These are phyloP conservation scores for Yamadazyma laniorum DNA, from an alignment of 805 yeast genomes.

Conservation along the genomic window DNA sequence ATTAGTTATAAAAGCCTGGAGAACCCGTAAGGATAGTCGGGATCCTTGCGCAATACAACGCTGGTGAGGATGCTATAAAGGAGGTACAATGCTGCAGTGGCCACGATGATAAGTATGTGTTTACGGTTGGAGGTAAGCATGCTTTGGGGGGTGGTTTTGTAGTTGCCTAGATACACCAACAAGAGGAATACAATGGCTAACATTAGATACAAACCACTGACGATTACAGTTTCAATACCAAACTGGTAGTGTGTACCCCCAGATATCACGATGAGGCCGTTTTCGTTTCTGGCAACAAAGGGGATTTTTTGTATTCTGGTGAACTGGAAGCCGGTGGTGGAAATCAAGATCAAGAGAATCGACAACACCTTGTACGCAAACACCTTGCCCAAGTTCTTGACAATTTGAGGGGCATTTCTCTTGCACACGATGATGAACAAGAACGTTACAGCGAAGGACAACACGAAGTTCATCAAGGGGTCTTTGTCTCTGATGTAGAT, in stretches of 20 bases:
- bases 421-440: slow-evolving; percentile 45
- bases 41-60: slow-evolving; percentile 46
- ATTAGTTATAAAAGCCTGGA: slow-evolving; percentile 19
- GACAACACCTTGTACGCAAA: slow-evolving; percentile 25
- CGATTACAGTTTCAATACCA: slow-evolving; percentile 62
- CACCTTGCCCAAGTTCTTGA: slow-evolving; percentile 15
- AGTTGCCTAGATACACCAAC: slow-evolving; percentile 39
- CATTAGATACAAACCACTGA: slow-evolving; percentile 48
- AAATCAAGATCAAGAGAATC: slow-evolving; percentile 41
- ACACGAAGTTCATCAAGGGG: slow-evolving; percentile 40
- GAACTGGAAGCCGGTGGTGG: slow-evolving; percentile 64
- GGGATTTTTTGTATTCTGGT: slow-evolving; percentile 61
- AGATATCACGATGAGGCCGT: slow-evolving; percentile 55
- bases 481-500: slow-evolving; percentile 43
- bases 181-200: slow-evolving; percentile 42
- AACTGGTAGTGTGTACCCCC: slow-evolving; percentile 70
- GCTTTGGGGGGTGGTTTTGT: slow-evolving; percentile 21
- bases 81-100: slow-evolving; percentile 27
- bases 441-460: slow-evolving; percentile 48
- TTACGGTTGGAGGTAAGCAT: slow-evolving; percentile 15
- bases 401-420: slow-evolving; percentile 39
- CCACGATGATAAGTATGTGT: slow-evolving; percentile 19
- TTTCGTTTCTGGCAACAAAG: slow-evolving; percentile 52
- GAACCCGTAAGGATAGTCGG: slow-evolving; percentile 45
- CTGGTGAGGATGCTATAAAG: slow-evolving; percentile 46